These are phyloP conservation scores for Talaromyces sp. DNA, from an alignment of 2,329 filamentous ascomycete genomes.

Conservation along the genomic window DNA sequence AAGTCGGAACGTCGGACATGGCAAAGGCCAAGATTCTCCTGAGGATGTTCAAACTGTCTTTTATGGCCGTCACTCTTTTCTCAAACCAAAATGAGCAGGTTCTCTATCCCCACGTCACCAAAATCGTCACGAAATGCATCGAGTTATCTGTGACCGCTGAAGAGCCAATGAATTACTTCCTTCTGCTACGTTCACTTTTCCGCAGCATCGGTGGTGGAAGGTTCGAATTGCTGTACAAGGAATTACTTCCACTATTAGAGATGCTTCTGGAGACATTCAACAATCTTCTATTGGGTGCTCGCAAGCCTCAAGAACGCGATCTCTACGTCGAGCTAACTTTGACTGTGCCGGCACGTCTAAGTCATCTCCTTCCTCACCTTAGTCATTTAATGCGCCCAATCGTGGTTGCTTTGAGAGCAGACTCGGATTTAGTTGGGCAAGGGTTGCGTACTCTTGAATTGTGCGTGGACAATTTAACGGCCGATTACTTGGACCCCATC, in stretches of 20 bases:
- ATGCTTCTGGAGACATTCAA: conserved; percentile 98
- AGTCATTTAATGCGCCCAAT: conserved; percentile 96
- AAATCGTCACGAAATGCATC: conserved; percentile 96
- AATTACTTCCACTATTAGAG: conserved; percentile 90
- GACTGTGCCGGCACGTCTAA: conserved; percentile 89
- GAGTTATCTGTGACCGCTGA: conserved; percentile 92
- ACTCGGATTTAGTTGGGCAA: conserved; percentile 90
- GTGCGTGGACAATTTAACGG: conserved; percentile 96
- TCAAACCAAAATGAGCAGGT: conserved; percentile 93
- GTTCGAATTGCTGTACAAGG: conserved; percentile 97
- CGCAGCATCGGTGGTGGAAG: conserved; percentile 94
- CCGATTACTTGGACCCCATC: conserved; percentile 96
- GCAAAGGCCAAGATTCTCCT: conserved; percentile 90
- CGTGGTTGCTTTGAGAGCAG: conserved; percentile 89
- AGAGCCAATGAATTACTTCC: conserved; percentile 98
- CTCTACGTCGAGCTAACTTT: conserved; percentile 95
- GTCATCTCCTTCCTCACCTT: conserved; percentile 89
- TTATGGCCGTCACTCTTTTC: conserved; percentile 98
- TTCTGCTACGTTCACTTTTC: conserved; percentile 87
- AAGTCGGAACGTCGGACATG: conserved; percentile 87
- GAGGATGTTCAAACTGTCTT: conserved; percentile 93
- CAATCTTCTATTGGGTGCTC: conserved; percentile 83
- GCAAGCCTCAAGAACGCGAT: conserved; percentile 86
- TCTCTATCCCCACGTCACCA: conserved; percentile 89
- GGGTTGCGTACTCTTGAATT: conserved; percentile 89